A percentile compares a stretch with the other conserved stretches of the same genome.
phyloP scores from a whole-genome alignment of 176 grass and related monocot species.

The Avena atlantica region DNA sequence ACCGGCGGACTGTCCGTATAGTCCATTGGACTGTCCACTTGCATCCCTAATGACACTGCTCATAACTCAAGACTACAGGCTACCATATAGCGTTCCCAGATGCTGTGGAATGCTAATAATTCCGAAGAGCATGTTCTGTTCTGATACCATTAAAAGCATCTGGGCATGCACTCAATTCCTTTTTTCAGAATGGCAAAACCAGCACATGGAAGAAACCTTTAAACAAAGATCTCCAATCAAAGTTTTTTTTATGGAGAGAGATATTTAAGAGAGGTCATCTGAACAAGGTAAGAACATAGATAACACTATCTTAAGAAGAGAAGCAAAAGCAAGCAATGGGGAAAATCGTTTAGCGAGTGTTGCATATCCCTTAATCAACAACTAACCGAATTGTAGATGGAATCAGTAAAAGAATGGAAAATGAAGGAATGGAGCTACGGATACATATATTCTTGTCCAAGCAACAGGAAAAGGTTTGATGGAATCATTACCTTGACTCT shows the following conservation, averaged over 20 bases:
- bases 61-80: not conserved
- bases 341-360: not conserved
- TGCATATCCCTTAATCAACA: slow-evolving; percentile 23
- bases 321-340: slow-evolving; percentile 1
- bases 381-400: slow-evolving; percentile 19
- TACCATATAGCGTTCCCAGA: not conserved
- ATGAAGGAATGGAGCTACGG: slow-evolving; percentile 32
- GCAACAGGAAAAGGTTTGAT: slow-evolving; percentile 28
- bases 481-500: slow-evolving; percentile 76
- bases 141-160: slow-evolving; percentile 16
- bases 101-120: not conserved
- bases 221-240: not conserved
- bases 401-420: slow-evolving; percentile 22
- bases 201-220: not conserved
- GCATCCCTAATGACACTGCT: no score
- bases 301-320: slow-evolving; percentile 8
- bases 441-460: slow-evolving; percentile 22
- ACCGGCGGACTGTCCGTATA: no score
- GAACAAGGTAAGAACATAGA: slow-evolving; percentile 17
- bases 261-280: slow-evolving; percentile 1
- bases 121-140: not conserved
- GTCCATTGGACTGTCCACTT: no score
- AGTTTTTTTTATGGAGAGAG: not conserved
- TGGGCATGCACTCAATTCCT: not conserved
- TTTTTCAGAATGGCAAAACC: not conserved